phyloP scores from a whole-genome alignment of 352 stramenopile genomes.

The Paralagenidium karlingii region DNA sequence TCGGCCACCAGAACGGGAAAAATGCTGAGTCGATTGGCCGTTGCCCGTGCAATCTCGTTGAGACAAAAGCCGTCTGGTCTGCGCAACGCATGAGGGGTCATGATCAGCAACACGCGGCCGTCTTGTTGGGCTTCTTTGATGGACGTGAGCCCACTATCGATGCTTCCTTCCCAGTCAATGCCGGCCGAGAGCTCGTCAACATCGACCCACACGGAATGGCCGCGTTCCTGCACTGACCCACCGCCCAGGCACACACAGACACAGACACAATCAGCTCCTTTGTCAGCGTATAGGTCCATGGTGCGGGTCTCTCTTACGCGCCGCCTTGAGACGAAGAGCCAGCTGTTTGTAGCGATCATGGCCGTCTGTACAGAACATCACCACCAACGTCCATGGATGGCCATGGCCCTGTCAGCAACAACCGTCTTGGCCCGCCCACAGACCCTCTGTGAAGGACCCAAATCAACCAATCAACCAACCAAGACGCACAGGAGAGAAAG shows the following conservation, averaged over 20 bases:
- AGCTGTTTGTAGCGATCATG: constrained; percentile 63
- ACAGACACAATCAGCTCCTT: not conserved
- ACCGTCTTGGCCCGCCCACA: not conserved
- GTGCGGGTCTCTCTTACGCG: constrained; percentile 14
- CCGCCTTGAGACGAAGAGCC: constrained; percentile 53
- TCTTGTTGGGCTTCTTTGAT: constrained; percentile 57
- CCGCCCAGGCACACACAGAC: not conserved
- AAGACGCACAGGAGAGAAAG: constrained; percentile 49
- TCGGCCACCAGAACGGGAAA: constrained; percentile 59
- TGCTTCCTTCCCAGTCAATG: constrained; percentile 68
- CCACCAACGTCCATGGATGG: not conserved
- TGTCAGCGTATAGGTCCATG: not conserved
- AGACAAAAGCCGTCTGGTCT: constrained; percentile 65
- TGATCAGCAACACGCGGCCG: constrained; percentile 58
- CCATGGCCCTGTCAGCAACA: not conserved
- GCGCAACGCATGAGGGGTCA: constrained; percentile 64
- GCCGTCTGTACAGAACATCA: constrained; percentile 19
- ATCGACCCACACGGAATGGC: constrained; percentile 60
- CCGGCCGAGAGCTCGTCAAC: constrained; percentile 51
- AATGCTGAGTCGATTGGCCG: constrained; percentile 42
- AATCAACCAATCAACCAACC: not conserved
- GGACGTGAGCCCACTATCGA: constrained; percentile 43
- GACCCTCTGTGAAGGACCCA: constrained; percentile 1
- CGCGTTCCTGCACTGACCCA: constrained; percentile 39
- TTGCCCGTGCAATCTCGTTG: constrained; percentile 61